Conservation (phyloP, 2,329 filamentous ascomycete species). For the Epichloe coenophiala region DNA sequence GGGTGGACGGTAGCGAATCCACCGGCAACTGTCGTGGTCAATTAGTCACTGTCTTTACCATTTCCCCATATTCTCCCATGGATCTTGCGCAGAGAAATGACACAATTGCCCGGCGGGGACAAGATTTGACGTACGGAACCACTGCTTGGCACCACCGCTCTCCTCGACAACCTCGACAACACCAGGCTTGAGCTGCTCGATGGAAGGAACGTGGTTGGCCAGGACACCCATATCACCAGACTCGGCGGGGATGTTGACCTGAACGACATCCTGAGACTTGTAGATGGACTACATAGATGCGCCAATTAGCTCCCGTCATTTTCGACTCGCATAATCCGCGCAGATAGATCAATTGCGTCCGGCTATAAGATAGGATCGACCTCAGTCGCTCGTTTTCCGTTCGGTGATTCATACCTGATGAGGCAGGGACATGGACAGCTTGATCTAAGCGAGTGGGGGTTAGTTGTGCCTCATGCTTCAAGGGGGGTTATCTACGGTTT, state of each 20-base stretch:
- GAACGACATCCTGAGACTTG: slow-evolving; percentile 60
- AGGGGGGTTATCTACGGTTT: slow-evolving; percentile 10
- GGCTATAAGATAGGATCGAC: not conserved
- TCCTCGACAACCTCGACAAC: slow-evolving; percentile 94
- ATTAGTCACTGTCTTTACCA: slow-evolving; percentile 4
- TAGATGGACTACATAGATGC: slow-evolving; percentile 48
- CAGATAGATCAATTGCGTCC: slow-evolving; percentile 15
- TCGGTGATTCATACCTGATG: slow-evolving; percentile 67
- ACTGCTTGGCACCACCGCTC: slow-evolving; percentile 79
- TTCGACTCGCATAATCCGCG: slow-evolving; percentile 8
- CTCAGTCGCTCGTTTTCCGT: slow-evolving; percentile 9
- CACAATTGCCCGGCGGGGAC: not conserved
- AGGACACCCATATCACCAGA: slow-evolving; percentile 99
- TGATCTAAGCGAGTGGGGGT: slow-evolving; percentile 47
- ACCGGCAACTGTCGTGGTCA: slow-evolving; percentile 60
- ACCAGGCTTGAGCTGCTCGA: slow-evolving; percentile 97
- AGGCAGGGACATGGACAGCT: slow-evolving; percentile 93
- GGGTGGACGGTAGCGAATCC: slow-evolving; percentile 96
- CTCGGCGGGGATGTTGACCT: slow-evolving; percentile 98
- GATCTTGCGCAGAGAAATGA: not conserved
- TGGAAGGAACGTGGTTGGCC: slow-evolving; percentile 95
- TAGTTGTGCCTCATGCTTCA: slow-evolving; percentile 9
- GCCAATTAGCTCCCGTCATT: slow-evolving; percentile 32
- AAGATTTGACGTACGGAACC: slow-evolving; percentile 66
- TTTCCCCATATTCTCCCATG: not conserved